phyloP scores from a whole-genome alignment of 1,284 basidiomycete genomes.

The Ustilago lituana region DNA sequence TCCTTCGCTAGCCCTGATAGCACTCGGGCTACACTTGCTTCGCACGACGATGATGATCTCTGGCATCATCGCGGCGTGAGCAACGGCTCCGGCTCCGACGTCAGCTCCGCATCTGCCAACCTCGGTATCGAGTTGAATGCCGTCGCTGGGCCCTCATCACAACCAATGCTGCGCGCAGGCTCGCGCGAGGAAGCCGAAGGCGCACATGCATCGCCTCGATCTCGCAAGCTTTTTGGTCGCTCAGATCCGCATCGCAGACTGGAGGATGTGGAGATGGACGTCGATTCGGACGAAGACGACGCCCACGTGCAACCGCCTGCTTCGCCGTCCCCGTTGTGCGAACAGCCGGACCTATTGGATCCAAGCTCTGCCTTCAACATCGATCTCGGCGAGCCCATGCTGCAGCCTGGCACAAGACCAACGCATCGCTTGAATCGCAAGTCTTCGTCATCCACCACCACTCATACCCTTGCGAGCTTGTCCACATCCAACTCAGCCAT shows the following conservation, averaged over 20 bases:
- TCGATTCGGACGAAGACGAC: constrained; percentile 46
- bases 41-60: constrained; percentile 3
- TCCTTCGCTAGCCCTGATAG: constrained; percentile 19
- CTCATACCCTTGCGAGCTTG: constrained; percentile 25
- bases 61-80: constrained; percentile 41
- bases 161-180: constrained; percentile 30
- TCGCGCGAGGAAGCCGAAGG: constrained; percentile 18
- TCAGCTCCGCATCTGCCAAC: constrained; percentile 31
- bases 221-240: constrained; percentile 29
- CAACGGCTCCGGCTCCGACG: constrained; percentile 41
- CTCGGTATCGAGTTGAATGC: constrained; percentile 32
- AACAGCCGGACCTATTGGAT: constrained; percentile 27
- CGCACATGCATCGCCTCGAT: constrained; percentile 12
- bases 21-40: not conserved
- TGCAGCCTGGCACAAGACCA: constrained; percentile 42
- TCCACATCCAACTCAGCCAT: constrained; percentile 5
- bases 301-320: constrained; percentile 34
- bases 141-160: constrained; percentile 34
- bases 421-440: constrained; percentile 31
- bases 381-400: constrained; percentile 30
- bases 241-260: constrained; percentile 23
- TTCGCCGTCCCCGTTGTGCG: constrained; percentile 49
- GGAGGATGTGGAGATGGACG: constrained; percentile 43
- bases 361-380: constrained; percentile 12
- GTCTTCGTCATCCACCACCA: constrained; percentile 28